Evolutionary conservation across 345 rosid species (phyloP).

Genomic region (Limnanthes douglasii): DNA sequence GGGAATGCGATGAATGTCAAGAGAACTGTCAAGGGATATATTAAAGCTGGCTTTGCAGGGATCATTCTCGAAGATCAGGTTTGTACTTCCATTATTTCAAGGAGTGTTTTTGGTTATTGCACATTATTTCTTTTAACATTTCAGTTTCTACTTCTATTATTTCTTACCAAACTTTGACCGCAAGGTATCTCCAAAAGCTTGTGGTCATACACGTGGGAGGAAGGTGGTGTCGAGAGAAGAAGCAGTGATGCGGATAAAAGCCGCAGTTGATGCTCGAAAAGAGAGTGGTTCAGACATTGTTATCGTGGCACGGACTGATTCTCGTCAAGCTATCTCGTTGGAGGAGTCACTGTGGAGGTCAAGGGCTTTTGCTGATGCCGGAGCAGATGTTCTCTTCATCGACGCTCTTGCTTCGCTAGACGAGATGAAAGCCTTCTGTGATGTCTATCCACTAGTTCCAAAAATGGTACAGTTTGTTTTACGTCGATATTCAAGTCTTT

Average conservation of each 20-base stretch:
- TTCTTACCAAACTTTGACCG: constrained; percentile 12
- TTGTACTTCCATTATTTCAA: constrained; percentile 1
- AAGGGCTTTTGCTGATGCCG: constrained; percentile 86
- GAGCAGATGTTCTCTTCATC: constrained; percentile 80
- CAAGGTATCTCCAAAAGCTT: constrained; percentile 74
- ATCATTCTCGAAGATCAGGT: constrained; percentile 85
- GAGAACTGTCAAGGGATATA: constrained; percentile 75
- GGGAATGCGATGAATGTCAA: constrained; percentile 82
- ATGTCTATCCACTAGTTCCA: constrained; percentile 58
- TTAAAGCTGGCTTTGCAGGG: constrained; percentile 80
- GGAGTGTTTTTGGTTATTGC: neutral
- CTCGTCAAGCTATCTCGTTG: constrained; percentile 68
- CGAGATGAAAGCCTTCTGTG: constrained; percentile 92
- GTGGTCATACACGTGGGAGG: constrained; percentile 48
- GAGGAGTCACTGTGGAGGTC: constrained; percentile 79
- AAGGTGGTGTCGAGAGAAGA: constrained; percentile 81
- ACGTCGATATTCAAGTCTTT: too few relatives aligned
- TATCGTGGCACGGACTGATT: constrained; percentile 71
- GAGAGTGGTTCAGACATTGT: constrained; percentile 69
- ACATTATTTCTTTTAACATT: neutral
- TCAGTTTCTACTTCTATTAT: neutral
- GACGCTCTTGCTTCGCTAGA: constrained; percentile 72
- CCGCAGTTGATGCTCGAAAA: constrained; percentile 77
- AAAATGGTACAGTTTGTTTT: constrained; percentile 47
- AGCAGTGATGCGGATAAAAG: constrained; percentile 69